Conservation (phyloP, 2,329 filamentous ascomycete species). For the Bipolaris sorokiniana region DNA sequence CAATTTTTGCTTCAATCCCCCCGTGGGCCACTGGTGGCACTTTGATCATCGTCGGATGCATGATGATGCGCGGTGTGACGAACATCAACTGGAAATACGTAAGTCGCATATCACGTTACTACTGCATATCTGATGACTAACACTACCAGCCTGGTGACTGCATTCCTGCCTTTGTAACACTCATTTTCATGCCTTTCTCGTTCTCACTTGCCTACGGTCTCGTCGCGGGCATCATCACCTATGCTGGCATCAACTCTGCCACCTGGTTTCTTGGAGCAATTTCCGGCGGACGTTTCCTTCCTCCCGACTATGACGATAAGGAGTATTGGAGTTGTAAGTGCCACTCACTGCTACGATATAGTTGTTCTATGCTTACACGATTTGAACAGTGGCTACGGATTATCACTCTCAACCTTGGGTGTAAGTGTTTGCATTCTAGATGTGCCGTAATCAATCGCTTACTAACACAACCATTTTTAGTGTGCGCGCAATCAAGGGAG, state of each 20-base stretch:
- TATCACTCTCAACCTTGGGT: slow-evolving; percentile 35
- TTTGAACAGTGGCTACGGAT: slow-evolving; percentile 26
- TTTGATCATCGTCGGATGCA: slow-evolving; percentile 80
- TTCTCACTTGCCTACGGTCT: slow-evolving; percentile 88
- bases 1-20: slow-evolving; percentile 87
- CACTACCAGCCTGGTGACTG: slow-evolving; percentile 68
- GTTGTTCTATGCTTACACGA: slow-evolving; percentile 8
- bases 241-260: slow-evolving; percentile 73
- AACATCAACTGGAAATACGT: slow-evolving; percentile 84
- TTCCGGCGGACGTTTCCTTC: slow-evolving; percentile 25
- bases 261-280: slow-evolving; percentile 56
- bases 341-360: neutral
- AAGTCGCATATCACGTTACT: neutral
- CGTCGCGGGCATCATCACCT: slow-evolving; percentile 78
- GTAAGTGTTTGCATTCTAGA: neutral
- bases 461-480: neutral
- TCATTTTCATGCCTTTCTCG: slow-evolving; percentile 86
- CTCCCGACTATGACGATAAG: slow-evolving; percentile 37
- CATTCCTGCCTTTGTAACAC: slow-evolving; percentile 81
- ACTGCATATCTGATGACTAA: neutral
- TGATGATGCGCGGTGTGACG: slow-evolving; percentile 79
- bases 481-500: slow-evolving; percentile 32
- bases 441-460: neutral
- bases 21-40: slow-evolving; percentile 89
- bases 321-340: slow-evolving; percentile 40